Conservation (phyloP, 2,329 filamentous ascomycete species). For the Lachnellula cervina region DNA sequence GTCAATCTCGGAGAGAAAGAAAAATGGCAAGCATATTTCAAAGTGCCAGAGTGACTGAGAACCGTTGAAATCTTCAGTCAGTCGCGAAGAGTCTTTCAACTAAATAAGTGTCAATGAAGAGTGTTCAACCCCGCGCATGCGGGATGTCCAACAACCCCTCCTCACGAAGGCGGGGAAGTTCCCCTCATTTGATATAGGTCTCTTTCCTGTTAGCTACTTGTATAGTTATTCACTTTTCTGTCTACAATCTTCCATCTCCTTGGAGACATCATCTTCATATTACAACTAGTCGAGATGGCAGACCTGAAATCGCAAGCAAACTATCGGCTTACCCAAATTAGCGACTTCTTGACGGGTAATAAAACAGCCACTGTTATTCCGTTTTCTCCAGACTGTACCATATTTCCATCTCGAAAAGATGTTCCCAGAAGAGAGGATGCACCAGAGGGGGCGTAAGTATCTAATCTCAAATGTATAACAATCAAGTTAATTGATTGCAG, state of each 20-base stretch:
- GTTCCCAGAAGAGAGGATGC: slow-evolving; percentile 27
- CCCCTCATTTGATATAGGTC: not conserved
- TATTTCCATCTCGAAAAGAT: slow-evolving; percentile 27
- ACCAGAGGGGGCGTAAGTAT: slow-evolving; percentile 26
- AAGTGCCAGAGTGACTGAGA: too few relatives aligned
- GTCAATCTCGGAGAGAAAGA: too few relatives aligned
- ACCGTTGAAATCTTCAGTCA: too few relatives aligned
- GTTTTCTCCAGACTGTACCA: slow-evolving; percentile 28
- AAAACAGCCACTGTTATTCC: slow-evolving; percentile 25
- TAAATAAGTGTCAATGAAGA: too few relatives aligned
- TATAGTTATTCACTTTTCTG: too few relatives aligned
- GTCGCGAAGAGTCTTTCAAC: too few relatives aligned
- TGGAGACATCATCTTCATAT: not conserved
- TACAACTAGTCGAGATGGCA: slow-evolving; percentile 13
- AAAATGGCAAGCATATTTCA: too few relatives aligned
- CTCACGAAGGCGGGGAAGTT: not conserved
- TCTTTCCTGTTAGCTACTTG: too few relatives aligned
- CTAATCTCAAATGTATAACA: not conserved
- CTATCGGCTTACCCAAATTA: slow-evolving; percentile 23
- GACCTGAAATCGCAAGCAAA: slow-evolving; percentile 16
- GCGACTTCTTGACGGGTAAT: slow-evolving; percentile 22
- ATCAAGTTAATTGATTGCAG: slow-evolving; percentile 9
- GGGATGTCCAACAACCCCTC: too few relatives aligned
- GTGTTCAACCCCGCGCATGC: too few relatives aligned
- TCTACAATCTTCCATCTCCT: not conserved